A percentile compares a stretch with the other conserved stretches of the same genome.
phyloP scores from a whole-genome alignment of 2,329 filamentous ascomycete species.

The Diplocarpon rosae region DNA sequence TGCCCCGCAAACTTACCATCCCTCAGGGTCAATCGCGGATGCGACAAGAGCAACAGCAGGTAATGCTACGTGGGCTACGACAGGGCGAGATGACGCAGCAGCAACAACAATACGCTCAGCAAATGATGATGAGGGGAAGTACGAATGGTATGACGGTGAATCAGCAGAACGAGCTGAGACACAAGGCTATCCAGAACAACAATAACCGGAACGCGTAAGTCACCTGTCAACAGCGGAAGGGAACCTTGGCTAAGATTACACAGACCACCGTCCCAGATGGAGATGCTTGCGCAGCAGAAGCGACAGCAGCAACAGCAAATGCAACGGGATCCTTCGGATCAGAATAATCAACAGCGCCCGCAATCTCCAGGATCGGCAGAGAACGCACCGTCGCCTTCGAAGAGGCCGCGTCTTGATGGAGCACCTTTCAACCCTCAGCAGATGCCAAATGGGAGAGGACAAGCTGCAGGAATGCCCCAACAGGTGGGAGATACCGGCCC shows the following conservation, averaged over 20 bases:
- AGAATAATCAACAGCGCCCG: slow-evolving; percentile 62
- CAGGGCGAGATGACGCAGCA: slow-evolving; percentile 37
- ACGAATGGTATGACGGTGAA: slow-evolving; percentile 47
- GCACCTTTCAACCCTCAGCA: slow-evolving; percentile 57
- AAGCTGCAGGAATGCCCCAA: slow-evolving; percentile 57
- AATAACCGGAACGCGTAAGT: slow-evolving; percentile 62
- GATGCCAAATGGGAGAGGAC: slow-evolving; percentile 61
- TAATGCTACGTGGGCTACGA: slow-evolving; percentile 64
- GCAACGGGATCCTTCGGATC: slow-evolving; percentile 80
- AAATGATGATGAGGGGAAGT: slow-evolving; percentile 60
- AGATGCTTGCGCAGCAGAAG: slow-evolving; percentile 58
- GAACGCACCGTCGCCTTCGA: slow-evolving; percentile 84
- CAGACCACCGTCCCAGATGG: slow-evolving; percentile 28
- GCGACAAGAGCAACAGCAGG: slow-evolving; percentile 66
- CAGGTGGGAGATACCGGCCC: slow-evolving; percentile 47
- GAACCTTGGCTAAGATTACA: too few species aligned
- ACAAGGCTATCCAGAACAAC: slow-evolving; percentile 71
- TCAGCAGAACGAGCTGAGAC: slow-evolving; percentile 51
- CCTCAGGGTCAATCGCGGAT: slow-evolving; percentile 54
- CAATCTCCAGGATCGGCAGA: slow-evolving; percentile 75
- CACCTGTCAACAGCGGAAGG: not conserved
- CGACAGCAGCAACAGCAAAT: slow-evolving; percentile 70
- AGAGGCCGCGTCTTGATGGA: slow-evolving; percentile 73
- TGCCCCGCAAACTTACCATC: slow-evolving; percentile 17
- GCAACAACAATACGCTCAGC: slow-evolving; percentile 35